Percentiles rank a stretch among this genome's conserved stretches.
phyloP scores from a whole-genome alignment of 108 stramenopile genomes.

The Cylindrotheca closterium region DNA sequence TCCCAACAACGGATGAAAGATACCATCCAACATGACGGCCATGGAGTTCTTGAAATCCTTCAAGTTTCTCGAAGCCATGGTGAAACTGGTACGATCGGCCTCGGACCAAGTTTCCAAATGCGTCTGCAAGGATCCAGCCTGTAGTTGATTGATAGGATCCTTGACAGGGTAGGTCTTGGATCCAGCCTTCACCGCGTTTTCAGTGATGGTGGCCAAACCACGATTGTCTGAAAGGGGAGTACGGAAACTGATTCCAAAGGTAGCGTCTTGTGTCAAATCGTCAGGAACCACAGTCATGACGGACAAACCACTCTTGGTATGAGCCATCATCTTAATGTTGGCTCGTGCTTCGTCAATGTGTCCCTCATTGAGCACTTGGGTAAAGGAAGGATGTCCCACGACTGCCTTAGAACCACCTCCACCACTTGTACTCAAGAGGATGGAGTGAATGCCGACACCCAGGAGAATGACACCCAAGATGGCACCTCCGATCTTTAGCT shows the following conservation, averaged over 20 bases:
- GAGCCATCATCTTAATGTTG: conserved; percentile 15
- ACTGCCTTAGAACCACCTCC: too few relatives aligned
- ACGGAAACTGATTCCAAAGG: conserved; percentile 94
- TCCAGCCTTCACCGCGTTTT: conserved; percentile 92
- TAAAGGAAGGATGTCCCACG: too few relatives aligned
- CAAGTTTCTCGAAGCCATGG: conserved; percentile 74
- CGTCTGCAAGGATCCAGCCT: conserved; percentile 90
- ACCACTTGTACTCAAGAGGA: too few relatives aligned
- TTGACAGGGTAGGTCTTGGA: conserved; percentile 86
- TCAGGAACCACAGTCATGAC: conserved; percentile 77
- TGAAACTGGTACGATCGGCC: conserved; percentile 93
- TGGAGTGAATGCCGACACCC: too few relatives aligned
- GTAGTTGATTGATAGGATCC: conserved; percentile 92
- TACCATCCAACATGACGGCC: conserved; percentile 93
- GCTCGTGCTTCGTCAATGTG: neutral
- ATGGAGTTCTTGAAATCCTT: conserved; percentile 86
- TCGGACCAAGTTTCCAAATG: conserved; percentile 94
- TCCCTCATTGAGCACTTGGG: too few relatives aligned
- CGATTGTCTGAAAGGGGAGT: conserved; percentile 81
- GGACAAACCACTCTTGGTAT: conserved; percentile 70
- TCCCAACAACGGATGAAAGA: conserved; percentile 85
- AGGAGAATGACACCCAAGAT: too few relatives aligned
- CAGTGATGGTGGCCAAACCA: conserved; percentile 92
- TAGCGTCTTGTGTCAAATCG: conserved; percentile 81
- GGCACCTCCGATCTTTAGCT: too few relatives aligned